These are phyloP conservation scores for Circinella umbellata DNA, from an alignment of 371 early-diverging fungal genomes.

Conservation along the genomic window DNA sequence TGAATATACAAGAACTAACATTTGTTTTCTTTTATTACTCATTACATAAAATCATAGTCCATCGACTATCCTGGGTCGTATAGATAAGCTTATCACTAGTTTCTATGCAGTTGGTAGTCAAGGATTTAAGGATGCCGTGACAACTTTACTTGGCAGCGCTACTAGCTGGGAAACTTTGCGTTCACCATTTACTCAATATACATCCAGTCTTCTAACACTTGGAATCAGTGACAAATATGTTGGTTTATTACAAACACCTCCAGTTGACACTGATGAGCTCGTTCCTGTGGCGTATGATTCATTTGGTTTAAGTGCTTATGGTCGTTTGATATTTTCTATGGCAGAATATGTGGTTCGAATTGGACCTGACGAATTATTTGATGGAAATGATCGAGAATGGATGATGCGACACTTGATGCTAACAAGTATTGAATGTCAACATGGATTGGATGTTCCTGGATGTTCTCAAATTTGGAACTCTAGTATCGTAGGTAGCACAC, in stretches of 20 bases:
- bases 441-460: slow-evolving; percentile 32
- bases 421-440: slow-evolving; percentile 36
- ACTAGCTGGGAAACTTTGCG: slow-evolving; percentile 32
- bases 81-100: slow-evolving; percentile 16
- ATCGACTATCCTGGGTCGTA: slow-evolving; percentile 29
- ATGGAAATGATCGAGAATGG: slow-evolving; percentile 27
- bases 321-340: slow-evolving; percentile 52
- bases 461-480: slow-evolving; percentile 31
- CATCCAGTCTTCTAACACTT: slow-evolving; percentile 25
- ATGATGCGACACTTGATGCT: slow-evolving; percentile 46
- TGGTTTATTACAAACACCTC: slow-evolving; percentile 19
- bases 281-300: slow-evolving; percentile 49
- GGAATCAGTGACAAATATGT: slow-evolving; percentile 27
- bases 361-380: slow-evolving; percentile 34
- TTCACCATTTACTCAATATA: slow-evolving; percentile 22
- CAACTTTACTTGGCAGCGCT: slow-evolving; percentile 22
- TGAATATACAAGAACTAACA: too few relatives aligned
- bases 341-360: slow-evolving; percentile 42
- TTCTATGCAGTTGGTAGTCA: slow-evolving; percentile 2
- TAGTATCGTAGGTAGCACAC: slow-evolving; percentile 19
- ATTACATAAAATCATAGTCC: neutral
- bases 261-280: slow-evolving; percentile 40
- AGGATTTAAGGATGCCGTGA: slow-evolving; percentile 10
- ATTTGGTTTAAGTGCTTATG: slow-evolving; percentile 61
- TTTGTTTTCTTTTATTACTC: neutral